phyloP scores from a whole-genome alignment of 495 filamentous ascomycete genomes.

The Aspergillus coremiiformis region DNA sequence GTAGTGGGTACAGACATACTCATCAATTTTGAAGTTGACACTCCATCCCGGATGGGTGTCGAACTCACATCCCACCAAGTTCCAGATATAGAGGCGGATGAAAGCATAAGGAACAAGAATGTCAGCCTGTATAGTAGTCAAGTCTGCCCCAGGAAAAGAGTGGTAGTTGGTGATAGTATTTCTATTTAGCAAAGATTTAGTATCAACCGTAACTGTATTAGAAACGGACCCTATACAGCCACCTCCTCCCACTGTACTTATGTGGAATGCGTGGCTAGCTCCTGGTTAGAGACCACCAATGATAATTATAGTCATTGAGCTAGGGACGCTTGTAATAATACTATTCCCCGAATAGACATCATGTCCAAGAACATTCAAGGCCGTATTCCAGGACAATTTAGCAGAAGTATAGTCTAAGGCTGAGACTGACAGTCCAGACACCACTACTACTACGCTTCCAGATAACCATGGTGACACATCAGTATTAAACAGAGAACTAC shows the following conservation, averaged over 20 bases:
- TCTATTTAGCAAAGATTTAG: conserved; percentile 1
- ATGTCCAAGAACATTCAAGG: conserved; percentile 11
- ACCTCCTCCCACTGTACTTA: conserved; percentile 2
- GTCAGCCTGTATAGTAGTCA: conserved; percentile 8
- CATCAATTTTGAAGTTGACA: conserved; percentile 10
- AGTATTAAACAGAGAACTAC: conserved; percentile 2
- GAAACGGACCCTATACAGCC: not conserved
- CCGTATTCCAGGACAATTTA: conserved; percentile 7
- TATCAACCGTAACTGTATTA: conserved; percentile 3
- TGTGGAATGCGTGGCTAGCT: not conserved
- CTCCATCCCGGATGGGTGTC: conserved; percentile 8
- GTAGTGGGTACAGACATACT: conserved; percentile 14
- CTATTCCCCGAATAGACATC: conserved; percentile 2
- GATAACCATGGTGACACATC: not conserved
- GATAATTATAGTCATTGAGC: conserved; percentile 9
- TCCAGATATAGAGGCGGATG: conserved; percentile 9
- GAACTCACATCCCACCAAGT: conserved; percentile 5
- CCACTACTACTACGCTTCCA: not conserved
- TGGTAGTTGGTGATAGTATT: conserved; percentile 5
- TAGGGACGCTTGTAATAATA: conserved; percentile 4
- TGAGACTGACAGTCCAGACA: conserved; percentile 1
- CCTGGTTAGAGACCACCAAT: conserved; percentile 4
- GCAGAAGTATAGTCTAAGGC: conserved; percentile 11
- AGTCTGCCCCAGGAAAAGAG: conserved; percentile 2
- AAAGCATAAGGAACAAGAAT: conserved; percentile 13